Conservation (phyloP, 2,329 filamentous ascomycete genomes). For the Aspergillus aculeatus region DNA sequence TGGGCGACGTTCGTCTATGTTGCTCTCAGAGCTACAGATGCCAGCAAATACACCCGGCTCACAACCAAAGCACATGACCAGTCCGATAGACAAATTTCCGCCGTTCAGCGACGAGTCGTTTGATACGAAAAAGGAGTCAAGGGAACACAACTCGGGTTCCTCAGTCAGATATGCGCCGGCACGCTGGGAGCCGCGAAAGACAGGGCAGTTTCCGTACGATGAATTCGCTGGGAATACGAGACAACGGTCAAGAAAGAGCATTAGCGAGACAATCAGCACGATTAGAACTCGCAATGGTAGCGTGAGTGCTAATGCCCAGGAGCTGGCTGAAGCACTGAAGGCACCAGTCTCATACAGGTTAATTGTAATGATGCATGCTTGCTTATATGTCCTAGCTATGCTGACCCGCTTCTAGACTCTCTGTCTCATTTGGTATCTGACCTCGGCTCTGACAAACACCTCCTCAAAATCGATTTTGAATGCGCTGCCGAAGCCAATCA, state of each 20-base stretch:
- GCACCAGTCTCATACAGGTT: conserved; percentile 86
- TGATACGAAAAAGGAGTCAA: conserved; percentile 28
- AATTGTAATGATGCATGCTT: conserved; percentile 60
- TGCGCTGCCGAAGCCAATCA: conserved; percentile 84
- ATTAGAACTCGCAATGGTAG: conserved; percentile 80
- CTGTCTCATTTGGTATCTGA: conserved; percentile 90
- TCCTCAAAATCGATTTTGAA: conserved; percentile 97
- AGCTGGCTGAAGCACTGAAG: conserved; percentile 85
- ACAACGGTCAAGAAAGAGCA: conserved; percentile 77
- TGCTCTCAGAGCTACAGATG: conserved; percentile 36
- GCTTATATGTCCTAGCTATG: conserved; percentile 2
- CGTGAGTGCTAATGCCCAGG: conserved; percentile 87
- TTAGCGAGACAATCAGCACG: conserved; percentile 81
- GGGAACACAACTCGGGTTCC: conserved; percentile 23
- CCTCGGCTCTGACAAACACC: conserved; percentile 93
- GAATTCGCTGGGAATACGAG: conserved; percentile 41
- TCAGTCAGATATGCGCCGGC: conserved; percentile 34
- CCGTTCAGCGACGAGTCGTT: conserved; percentile 40
- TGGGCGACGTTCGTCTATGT: conserved; percentile 40
- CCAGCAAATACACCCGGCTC: conserved; percentile 27
- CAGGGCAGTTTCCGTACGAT: conserved; percentile 48
- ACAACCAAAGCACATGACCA: conserved; percentile 35
- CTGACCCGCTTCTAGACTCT: conserved; percentile 60
- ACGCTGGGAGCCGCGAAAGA: conserved; percentile 62
- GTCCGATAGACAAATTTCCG: conserved; percentile 45